Evolutionary conservation across 257 asterid genomes (phyloP), one percentile per base, ranked within the genome.

Genomic region (Nicotiana tomentosiformis): DNA sequence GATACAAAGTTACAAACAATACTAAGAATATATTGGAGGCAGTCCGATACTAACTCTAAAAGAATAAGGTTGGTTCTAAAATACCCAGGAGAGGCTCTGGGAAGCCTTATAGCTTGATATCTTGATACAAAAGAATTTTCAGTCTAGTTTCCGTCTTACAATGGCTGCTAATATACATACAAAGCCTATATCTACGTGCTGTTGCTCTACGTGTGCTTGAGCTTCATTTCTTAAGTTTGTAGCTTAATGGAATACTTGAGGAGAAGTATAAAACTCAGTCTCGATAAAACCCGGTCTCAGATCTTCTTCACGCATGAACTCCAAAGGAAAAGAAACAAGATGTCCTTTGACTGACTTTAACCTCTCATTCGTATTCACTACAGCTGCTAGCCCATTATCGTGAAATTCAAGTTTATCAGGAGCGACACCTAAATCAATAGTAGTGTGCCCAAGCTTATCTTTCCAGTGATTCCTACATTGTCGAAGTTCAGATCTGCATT

Each of bases 381-480:
- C 65, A 14, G 58, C 18, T 66, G 83, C 77, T 83, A 87, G 83
- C 23, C 94, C 93, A 65, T 93, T 82, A 83, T 89, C 83, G 15
- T 66, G 57, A 56, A 37, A 9, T 84, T 93, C 96, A 17, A 90
- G 85, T 79, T 88, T 89, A 37, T 87, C 90, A 2, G 97, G 92
- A 72, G 98, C 98, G 82, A 94, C 95, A 46, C 99, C 99, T 46
- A 96, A 89, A 91, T 96, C 99, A 9, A 91, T 93, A 18, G 98
- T 96, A 11, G 95, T 94, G 91, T 94, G 92, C 70, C 85, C 90
- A 35, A 92, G 92, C 88, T 90, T 92, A 90, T 93, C 96, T 84
- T 91, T 96, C 92, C 93, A 91, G 32, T 90, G 88, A 83, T 82
- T 85, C 97, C 86, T 86, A 74, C 94, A 90, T 88, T 92, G 98